These are phyloP conservation scores for Pythium sukuiense DNA, from an alignment of 352 stramenopile genomes.

Conservation along the genomic window DNA sequence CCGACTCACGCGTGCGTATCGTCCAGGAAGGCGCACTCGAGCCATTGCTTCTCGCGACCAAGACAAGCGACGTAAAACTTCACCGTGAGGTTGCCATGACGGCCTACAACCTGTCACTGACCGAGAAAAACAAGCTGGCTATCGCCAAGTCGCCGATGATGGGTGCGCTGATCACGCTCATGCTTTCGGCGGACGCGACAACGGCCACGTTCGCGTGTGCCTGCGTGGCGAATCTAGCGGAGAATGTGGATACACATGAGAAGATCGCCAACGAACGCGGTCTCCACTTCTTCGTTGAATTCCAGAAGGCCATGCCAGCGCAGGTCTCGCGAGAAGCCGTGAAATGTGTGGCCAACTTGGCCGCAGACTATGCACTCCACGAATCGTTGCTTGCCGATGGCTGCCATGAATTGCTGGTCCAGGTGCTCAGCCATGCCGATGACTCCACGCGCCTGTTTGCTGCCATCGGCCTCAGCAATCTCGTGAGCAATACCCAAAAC, in stretches of 20 bases:
- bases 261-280: slow-evolving; percentile 76
- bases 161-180: slow-evolving; percentile 82
- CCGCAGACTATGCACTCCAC: slow-evolving; percentile 87
- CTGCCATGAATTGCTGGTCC: slow-evolving; percentile 82
- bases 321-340: slow-evolving; percentile 62
- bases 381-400: slow-evolving; percentile 74
- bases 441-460: slow-evolving; percentile 82
- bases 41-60: slow-evolving; percentile 81
- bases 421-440: slow-evolving; percentile 61
- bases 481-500: slow-evolving; percentile 84
- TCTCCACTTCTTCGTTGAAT: slow-evolving; percentile 76
- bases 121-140: slow-evolving; percentile 94
- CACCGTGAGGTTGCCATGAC: slow-evolving; percentile 90
- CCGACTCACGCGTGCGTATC: slow-evolving; percentile 85
- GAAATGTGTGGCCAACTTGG: slow-evolving; percentile 76
- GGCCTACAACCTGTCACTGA: slow-evolving; percentile 91
- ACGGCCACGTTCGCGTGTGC: slow-evolving; percentile 74
- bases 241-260: slow-evolving; percentile 89
- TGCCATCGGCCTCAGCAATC: slow-evolving; percentile 88
- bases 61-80: slow-evolving; percentile 69
- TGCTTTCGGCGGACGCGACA: slow-evolving; percentile 72
- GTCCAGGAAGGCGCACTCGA: slow-evolving; percentile 90
- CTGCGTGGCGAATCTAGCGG: slow-evolving; percentile 91
- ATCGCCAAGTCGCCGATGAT: slow-evolving; percentile 86
- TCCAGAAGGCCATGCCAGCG: slow-evolving; percentile 36